phyloP scores from a whole-genome alignment of 2,329 filamentous ascomycete species.

The Cadophora sp. region DNA sequence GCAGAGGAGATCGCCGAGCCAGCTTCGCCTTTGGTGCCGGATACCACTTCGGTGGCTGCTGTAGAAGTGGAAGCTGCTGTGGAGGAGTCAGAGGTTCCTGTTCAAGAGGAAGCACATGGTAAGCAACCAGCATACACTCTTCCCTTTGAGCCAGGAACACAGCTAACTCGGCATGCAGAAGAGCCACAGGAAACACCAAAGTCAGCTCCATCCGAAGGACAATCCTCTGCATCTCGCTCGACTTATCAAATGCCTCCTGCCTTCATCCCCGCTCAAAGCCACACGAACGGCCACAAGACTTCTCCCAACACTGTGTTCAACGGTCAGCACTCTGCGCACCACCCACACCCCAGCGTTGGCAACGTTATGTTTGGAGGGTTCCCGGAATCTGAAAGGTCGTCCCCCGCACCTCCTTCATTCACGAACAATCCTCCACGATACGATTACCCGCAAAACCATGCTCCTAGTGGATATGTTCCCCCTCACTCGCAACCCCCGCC shows the following conservation, averaged over 20 bases:
- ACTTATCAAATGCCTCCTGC: constrained; percentile 54
- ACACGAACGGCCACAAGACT: constrained; percentile 18
- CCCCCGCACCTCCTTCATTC: constrained; percentile 54
- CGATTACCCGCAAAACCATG: constrained; percentile 37
- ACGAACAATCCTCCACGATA: constrained; percentile 36
- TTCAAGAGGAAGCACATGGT: constrained; percentile 33
- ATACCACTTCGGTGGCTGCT: neutral
- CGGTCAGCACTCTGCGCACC: constrained; percentile 51
- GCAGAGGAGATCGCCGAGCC: constrained; percentile 22
- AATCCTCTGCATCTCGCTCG: constrained; percentile 40
- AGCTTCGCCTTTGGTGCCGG: constrained; percentile 12
- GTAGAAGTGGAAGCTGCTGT: constrained; percentile 22
- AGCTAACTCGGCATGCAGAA: constrained; percentile 24
- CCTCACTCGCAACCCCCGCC: constrained; percentile 33
- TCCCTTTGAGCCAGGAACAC: neutral
- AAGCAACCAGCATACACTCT: constrained; percentile 25
- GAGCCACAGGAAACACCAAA: constrained; percentile 32
- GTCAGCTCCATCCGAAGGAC: constrained; percentile 37
- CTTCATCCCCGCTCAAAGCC: constrained; percentile 48
- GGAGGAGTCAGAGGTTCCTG: constrained; percentile 29
- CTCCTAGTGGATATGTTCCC: constrained; percentile 30
- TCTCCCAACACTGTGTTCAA: constrained; percentile 35
- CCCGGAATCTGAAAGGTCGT: constrained; percentile 62
- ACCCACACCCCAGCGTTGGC: constrained; percentile 60
- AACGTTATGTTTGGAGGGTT: constrained; percentile 64